These are phyloP conservation scores for Neoarthrinium moseri DNA, from an alignment of 2,329 filamentous ascomycete species.

Conservation along the genomic window DNA sequence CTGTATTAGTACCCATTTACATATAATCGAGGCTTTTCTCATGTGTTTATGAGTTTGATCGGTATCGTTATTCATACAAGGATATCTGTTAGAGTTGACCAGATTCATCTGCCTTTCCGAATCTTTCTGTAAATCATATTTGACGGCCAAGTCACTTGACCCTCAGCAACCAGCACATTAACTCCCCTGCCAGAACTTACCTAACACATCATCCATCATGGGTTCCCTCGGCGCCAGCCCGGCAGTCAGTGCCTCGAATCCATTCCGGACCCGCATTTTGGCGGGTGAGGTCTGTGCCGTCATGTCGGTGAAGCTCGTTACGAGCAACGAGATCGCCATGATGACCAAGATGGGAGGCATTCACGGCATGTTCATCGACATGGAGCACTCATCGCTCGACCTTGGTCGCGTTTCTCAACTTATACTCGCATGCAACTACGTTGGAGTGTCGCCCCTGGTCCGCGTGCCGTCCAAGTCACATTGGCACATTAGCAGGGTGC, in stretches of 20 bases:
- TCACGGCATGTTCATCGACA: constrained; percentile 33
- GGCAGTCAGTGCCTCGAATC: neutral
- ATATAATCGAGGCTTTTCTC: no score
- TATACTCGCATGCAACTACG: constrained; percentile 21
- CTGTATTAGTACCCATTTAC: no score
- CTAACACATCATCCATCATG: neutral
- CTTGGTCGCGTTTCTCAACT: constrained; percentile 23
- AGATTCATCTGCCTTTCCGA: no score
- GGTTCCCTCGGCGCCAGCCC: neutral
- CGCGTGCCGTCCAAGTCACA: constrained; percentile 27
- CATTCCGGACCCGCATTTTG: neutral
- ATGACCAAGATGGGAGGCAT: constrained; percentile 28
- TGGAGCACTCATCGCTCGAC: constrained; percentile 31
- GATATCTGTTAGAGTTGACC: no score
- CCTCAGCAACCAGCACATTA: no score
- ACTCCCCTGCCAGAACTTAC: no score
- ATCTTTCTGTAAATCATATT: no score
- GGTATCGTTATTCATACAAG: no score
- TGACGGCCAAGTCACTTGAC: no score
- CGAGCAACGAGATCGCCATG: constrained; percentile 22
- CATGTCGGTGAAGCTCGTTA: constrained; percentile 11
- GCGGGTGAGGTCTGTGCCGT: neutral
- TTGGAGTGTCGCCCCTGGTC: constrained; percentile 29
- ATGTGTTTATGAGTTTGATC: no score
- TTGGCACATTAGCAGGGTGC: constrained; percentile 28